These are phyloP conservation scores for Phytophthora aleatoria DNA, from an alignment of 352 stramenopile genomes.

Conservation along the genomic window DNA sequence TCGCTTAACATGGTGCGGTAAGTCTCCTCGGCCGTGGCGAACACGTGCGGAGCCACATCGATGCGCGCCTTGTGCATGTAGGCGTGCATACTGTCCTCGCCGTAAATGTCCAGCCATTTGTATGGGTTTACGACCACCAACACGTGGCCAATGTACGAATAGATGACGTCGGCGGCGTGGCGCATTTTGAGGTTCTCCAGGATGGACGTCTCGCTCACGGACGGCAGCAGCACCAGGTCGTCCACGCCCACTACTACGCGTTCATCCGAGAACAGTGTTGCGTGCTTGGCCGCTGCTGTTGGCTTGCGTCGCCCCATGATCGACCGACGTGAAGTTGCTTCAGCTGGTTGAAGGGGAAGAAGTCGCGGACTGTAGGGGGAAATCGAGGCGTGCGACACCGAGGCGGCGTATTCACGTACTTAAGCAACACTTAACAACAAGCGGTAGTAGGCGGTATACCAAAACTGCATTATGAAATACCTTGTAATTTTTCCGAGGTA, in stretches of 20 bases:
- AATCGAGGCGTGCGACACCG: slow-evolving; percentile 23
- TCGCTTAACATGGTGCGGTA: slow-evolving; percentile 90
- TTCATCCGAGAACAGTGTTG: slow-evolving; percentile 57
- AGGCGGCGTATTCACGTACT: neutral
- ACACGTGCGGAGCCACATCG: slow-evolving; percentile 86
- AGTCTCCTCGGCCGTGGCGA: slow-evolving; percentile 84
- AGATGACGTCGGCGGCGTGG: slow-evolving; percentile 87
- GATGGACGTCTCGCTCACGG: slow-evolving; percentile 79
- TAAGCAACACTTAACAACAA: too few relatives aligned
- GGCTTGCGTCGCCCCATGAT: slow-evolving; percentile 39
- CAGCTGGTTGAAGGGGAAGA: slow-evolving; percentile 25
- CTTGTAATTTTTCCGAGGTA: too few relatives aligned
- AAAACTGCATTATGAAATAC: too few relatives aligned
- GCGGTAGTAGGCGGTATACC: too few relatives aligned
- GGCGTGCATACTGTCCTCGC: slow-evolving; percentile 74
- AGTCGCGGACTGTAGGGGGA: slow-evolving; percentile 14
- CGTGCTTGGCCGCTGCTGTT: slow-evolving; percentile 19
- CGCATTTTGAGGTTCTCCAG: slow-evolving; percentile 91
- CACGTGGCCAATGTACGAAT: slow-evolving; percentile 89
- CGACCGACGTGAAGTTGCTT: slow-evolving; percentile 17
- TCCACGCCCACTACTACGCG: slow-evolving; percentile 78
- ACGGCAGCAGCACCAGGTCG: slow-evolving; percentile 78
- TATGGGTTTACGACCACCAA: slow-evolving; percentile 90
- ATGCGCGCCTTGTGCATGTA: slow-evolving; percentile 90
- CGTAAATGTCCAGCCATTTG: slow-evolving; percentile 92